phyloP scores from a whole-genome alignment of 1,139 yeast genomes.

The Nakaseomyces bracarensis region DNA sequence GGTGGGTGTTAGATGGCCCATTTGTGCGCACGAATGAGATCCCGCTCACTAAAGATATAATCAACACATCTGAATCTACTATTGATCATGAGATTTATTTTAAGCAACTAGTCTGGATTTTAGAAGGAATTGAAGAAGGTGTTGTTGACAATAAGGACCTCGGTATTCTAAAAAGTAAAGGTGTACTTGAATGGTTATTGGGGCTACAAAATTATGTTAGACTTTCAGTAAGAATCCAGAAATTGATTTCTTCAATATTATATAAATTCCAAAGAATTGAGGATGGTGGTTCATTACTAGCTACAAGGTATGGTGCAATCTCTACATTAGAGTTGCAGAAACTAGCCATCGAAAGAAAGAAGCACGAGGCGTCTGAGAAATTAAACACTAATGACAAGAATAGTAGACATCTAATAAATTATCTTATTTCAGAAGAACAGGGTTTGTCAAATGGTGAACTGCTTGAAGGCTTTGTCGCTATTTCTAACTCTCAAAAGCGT shows the following conservation, averaged over 20 bases:
- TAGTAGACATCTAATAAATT: conserved; percentile 19
- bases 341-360: conserved; percentile 29
- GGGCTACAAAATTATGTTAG: conserved; percentile 48
- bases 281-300: conserved; percentile 52
- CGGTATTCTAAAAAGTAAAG: conserved; percentile 41
- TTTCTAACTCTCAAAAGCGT: conserved; percentile 44
- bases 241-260: conserved; percentile 39
- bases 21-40: conserved; percentile 47
- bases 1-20: conserved; percentile 45
- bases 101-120: conserved; percentile 60
- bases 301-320: conserved; percentile 56
- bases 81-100: conserved; percentile 46
- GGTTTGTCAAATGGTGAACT: conserved; percentile 41
- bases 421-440: conserved; percentile 34
- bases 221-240: conserved; percentile 36
- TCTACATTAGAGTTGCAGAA: conserved; percentile 38
- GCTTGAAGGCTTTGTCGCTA: conserved; percentile 38
- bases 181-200: conserved; percentile 60
- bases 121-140: conserved; percentile 43
- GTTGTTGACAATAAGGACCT: conserved; percentile 44
- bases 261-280: conserved; percentile 46
- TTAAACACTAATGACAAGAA: conserved; percentile 18
- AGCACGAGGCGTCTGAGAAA: conserved; percentile 13
- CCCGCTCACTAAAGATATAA: conserved; percentile 52
- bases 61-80: conserved; percentile 32